Evolutionary conservation across 352 stramenopile species (phyloP).

Genomic region (Phytophthora syringae): DNA sequence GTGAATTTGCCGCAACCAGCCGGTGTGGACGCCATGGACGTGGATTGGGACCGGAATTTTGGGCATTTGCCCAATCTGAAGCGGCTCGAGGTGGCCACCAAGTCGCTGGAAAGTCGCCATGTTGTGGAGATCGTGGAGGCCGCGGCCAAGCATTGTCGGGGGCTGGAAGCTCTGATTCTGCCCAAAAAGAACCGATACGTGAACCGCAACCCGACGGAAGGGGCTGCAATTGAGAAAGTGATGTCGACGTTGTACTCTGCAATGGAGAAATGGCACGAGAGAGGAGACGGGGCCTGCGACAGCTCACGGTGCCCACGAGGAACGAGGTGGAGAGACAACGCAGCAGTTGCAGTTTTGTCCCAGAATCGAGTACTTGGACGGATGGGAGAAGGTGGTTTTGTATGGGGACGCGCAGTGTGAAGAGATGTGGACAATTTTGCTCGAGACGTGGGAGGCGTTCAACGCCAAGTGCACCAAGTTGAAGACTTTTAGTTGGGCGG

Average conservation of each 20-base stretch:
- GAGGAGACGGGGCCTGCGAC: not conserved
- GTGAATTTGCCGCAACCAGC: not conserved
- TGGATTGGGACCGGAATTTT: conserved; percentile 3
- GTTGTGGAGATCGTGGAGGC: not conserved
- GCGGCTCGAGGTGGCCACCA: not conserved
- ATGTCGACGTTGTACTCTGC: not conserved
- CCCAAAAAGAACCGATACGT: too few relatives aligned
- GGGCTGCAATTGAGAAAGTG: not conserved
- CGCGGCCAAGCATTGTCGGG: not conserved
- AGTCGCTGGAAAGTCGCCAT: conserved; percentile 2
- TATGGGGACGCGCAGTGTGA: not conserved
- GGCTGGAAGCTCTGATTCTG: not conserved
- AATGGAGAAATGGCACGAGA: not conserved
- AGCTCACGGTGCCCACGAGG: not conserved
- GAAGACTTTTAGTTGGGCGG: not conserved
- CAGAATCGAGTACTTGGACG: conserved; percentile 4
- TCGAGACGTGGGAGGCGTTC: conserved; percentile 10
- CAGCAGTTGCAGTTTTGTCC: not conserved
- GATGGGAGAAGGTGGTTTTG: not conserved
- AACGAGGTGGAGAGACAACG: not conserved
- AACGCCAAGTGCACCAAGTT: conserved; percentile 4
- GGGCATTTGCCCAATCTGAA: not conserved
- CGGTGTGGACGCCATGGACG: not conserved
- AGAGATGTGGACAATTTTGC: conserved; percentile 1
- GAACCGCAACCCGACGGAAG: not conserved